Base-by-base conservation (phyloP, 169 alveolate species). In the Plasmodium relictum region DNA sequence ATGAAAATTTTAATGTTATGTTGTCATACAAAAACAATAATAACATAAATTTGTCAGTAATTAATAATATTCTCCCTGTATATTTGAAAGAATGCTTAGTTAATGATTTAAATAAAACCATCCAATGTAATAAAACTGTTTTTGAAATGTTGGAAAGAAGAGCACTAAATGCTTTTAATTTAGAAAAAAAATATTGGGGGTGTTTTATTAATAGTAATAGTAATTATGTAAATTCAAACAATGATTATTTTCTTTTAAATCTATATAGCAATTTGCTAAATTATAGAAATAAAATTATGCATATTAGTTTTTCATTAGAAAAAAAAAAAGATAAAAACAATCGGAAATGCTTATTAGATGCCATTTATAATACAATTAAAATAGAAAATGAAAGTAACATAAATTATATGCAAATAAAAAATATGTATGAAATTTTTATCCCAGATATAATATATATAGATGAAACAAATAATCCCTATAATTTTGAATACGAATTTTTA, bases 151-250 rank as follows among this genome's bases (percentile, higher is more conserved):
- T 83, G 12, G 83, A 83, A 66, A 39, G 66, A 12, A 83, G 26
- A 61, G 85, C 85, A 10, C 41, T 83, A 56, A 61, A 61, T 20
- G 6, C 63, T 24, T 83, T 83, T 37, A 54, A 83, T 61, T 83
- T 83, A 50, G 83, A 83, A 62, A 71, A 71, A 24, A 83, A 54
- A 83, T 83, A 83, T 56, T 83, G 91, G 91, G 91, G 91, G 24
- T 59, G 83, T 16, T 31, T 61, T 18, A 45, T 83, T 52, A 71
- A 59, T 61, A 31, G 2, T 18, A 66, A 83, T 50, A 39, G 44
- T 59, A 56, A 56, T 4, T 16, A 20, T 44, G 7, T 42, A 9
- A 44, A 72, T 20, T 41, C 20, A 16, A n/a, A 37, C 14, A 62
- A 83, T 39, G 61, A 68, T 41, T 59, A 69, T 58, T 68, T 83